phyloP scores from a whole-genome alignment of 192 early-diverging fungal species.

The Coemansia sp. region DNA sequence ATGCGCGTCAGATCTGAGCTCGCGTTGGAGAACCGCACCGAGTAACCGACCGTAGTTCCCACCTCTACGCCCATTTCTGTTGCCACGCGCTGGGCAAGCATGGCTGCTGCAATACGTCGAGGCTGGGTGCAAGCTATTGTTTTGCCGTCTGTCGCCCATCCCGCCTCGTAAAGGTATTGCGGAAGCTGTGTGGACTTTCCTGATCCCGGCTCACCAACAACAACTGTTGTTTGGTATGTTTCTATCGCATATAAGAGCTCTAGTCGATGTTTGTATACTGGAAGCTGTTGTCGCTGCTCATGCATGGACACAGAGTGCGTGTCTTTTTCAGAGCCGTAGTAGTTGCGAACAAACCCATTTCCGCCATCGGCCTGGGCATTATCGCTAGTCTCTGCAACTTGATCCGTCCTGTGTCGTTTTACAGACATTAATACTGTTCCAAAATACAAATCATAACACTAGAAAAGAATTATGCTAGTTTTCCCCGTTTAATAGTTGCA shows the following conservation, averaged over 20 bases:
- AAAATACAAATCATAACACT: too few species aligned
- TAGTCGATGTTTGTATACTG: conserved; percentile 85
- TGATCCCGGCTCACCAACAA: conserved; percentile 92
- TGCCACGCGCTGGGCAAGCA: conserved; percentile 92
- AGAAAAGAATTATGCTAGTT: neutral
- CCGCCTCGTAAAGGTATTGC: conserved; percentile 93
- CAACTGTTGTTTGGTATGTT: conserved; percentile 76
- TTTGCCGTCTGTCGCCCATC: conserved; percentile 78
- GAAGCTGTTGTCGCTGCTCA: conserved; percentile 74
- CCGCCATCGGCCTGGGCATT: neutral
- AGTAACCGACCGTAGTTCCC: conserved; percentile 94
- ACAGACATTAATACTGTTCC: neutral
- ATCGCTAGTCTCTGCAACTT: neutral
- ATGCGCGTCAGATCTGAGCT: conserved; percentile 85
- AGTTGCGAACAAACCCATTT: conserved; percentile 26
- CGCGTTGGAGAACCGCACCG: conserved; percentile 94
- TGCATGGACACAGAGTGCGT: conserved; percentile 74
- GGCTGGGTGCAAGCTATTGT: conserved; percentile 96
- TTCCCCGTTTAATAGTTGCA: neutral
- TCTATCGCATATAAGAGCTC: conserved; percentile 81
- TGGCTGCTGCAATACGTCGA: conserved; percentile 93
- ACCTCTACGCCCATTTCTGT: conserved; percentile 90
- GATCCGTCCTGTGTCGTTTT: neutral
- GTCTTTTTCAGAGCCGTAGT: conserved; percentile 4
- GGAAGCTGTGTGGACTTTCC: conserved; percentile 98